These are phyloP conservation scores for Chenopodium quinoa DNA, from an alignment of 148 eudicot species.

Conservation along the genomic window DNA sequence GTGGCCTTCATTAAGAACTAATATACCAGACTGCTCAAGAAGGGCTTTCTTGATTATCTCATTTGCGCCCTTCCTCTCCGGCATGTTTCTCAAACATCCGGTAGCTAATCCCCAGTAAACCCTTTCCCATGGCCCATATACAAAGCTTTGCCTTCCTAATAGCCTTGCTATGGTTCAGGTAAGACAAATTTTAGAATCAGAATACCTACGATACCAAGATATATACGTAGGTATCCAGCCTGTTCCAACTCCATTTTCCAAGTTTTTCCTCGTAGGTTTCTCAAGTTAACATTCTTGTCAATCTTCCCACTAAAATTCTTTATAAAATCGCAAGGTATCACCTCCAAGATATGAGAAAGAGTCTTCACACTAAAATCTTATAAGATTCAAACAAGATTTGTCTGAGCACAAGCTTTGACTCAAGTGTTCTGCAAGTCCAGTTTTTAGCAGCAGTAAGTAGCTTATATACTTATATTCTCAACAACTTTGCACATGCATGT, in stretches of 20 bases:
- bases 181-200: too few species aligned
- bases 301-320: not conserved
- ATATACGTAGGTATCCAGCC: not conserved
- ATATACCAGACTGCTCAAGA: slow-evolving; percentile 42
- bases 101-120: slow-evolving; percentile 74
- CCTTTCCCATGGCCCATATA: slow-evolving; percentile 45
- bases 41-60: slow-evolving; percentile 37
- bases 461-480: too few species aligned
- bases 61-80: slow-evolving; percentile 20
- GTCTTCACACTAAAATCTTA: too few species aligned
- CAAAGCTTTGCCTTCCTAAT: slow-evolving; percentile 51
- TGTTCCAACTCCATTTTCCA: slow-evolving; percentile 15
- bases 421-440: too few species aligned
- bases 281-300: not conserved
- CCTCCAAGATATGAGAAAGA: not conserved
- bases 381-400: too few species aligned
- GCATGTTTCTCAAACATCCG: slow-evolving; percentile 47
- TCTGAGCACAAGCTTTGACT: too few species aligned
- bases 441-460: too few species aligned
- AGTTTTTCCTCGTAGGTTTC: not conserved
- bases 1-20: slow-evolving; percentile 75
- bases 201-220: too few species aligned
- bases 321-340: slow-evolving; percentile 16
- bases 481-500: too few species aligned
- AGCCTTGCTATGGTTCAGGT: not conserved